phyloP scores from a whole-genome alignment of 2,329 filamentous ascomycete species.

The Microcera coccophila region DNA sequence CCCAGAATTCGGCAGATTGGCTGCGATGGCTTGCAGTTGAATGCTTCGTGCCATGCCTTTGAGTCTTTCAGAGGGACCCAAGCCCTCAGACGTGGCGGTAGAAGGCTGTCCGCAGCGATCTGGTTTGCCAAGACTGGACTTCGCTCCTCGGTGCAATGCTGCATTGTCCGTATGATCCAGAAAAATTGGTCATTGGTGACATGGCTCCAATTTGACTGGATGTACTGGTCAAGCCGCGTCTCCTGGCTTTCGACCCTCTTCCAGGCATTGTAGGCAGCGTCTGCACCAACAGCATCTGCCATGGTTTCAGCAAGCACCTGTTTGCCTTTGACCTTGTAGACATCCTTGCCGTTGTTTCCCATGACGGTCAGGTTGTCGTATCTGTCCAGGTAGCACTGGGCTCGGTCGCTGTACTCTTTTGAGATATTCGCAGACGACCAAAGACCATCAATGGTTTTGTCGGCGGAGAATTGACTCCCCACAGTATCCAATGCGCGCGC shows the following conservation, averaged over 20 bases:
- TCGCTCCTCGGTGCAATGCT: conserved; percentile 44
- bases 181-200: conserved; percentile 59
- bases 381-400: conserved; percentile 10
- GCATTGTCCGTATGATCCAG: conserved; percentile 54
- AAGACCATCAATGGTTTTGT: conserved; percentile 57
- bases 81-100: conserved; percentile 14
- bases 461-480: conserved; percentile 29
- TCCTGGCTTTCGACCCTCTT: conserved; percentile 32
- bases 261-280: conserved; percentile 56
- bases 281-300: conserved; percentile 37
- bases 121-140: background rate
- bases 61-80: conserved; percentile 12
- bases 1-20: conserved; percentile 12
- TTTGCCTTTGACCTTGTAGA: conserved; percentile 16
- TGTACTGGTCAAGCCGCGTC: conserved; percentile 17
- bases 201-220: conserved; percentile 51
- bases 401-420: background rate
- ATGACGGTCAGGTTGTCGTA: conserved; percentile 7
- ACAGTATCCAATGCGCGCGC: conserved; percentile 10
- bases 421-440: conserved; percentile 2
- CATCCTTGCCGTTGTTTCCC: background rate
- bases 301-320: conserved; percentile 5
- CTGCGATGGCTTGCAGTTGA: conserved; percentile 10
- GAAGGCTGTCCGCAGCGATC: background rate
- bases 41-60: conserved; percentile 13